These are phyloP conservation scores for Candida oleophila DNA, from an alignment of 805 yeast species.

Conservation along the genomic window DNA sequence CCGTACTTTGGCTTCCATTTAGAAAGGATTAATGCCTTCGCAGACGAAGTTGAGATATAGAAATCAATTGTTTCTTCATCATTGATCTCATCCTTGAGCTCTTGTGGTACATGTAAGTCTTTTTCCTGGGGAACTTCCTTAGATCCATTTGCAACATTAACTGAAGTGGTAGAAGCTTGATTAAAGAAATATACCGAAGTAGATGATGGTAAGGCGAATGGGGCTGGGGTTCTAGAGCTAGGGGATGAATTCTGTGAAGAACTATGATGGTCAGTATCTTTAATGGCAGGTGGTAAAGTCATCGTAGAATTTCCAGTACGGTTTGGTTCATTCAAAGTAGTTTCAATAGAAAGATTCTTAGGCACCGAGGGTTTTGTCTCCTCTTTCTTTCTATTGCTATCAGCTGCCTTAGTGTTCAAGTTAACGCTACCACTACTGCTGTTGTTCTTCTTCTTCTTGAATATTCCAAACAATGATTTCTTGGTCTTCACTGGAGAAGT, in stretches of 20 bases:
- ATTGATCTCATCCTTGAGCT: slow-evolving; percentile 37
- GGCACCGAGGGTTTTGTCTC: not conserved
- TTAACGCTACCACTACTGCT: no score
- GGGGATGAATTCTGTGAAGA: not conserved
- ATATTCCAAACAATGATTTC: slow-evolving; percentile 6
- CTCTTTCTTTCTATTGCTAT: not conserved
- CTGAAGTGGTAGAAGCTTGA: slow-evolving; percentile 15
- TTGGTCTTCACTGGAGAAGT: slow-evolving; percentile 7
- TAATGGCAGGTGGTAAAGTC: no score
- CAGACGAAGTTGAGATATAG: slow-evolving; percentile 32
- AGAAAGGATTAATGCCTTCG: slow-evolving; percentile 39
- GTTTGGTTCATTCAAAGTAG: slow-evolving; percentile 1
- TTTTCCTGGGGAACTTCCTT: slow-evolving; percentile 11
- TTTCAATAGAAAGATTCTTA: slow-evolving; percentile 1
- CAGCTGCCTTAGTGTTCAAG: no score
- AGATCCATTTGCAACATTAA: slow-evolving; percentile 4
- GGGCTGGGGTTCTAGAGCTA: slow-evolving; percentile 26
- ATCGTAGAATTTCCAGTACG: no score
- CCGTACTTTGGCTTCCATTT: slow-evolving; percentile 43
- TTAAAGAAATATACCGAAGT: slow-evolving; percentile 41
- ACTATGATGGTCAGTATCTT: no score
- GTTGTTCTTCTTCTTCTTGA: slow-evolving; percentile 6
- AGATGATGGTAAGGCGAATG: slow-evolving; percentile 47
- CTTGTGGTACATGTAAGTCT: slow-evolving; percentile 31
- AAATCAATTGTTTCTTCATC: slow-evolving; percentile 37